These are phyloP conservation scores for Haplographium delicatum DNA, from an alignment of 495 filamentous ascomycete genomes.

Conservation along the genomic window DNA sequence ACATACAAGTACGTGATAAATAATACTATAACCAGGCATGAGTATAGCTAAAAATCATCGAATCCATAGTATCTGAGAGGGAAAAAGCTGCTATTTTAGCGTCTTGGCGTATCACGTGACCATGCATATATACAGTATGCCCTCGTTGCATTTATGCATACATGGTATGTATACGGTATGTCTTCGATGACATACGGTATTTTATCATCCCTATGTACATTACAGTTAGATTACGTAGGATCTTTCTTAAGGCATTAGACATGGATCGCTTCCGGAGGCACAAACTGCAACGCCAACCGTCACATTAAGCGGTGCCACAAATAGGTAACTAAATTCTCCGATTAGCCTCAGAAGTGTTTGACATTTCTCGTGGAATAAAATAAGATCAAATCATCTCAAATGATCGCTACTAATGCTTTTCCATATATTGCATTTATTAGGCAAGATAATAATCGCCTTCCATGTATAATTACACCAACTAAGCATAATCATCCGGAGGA, in stretches of 20 bases:
- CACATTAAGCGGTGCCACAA: constrained; percentile 8
- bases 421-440: constrained; percentile 8
- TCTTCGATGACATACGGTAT: too few relatives aligned
- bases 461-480: constrained; percentile 1
- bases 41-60: too few relatives aligned
- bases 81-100: too few relatives aligned
- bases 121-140: too few relatives aligned
- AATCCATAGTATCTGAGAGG: too few relatives aligned
- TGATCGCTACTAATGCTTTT: constrained; percentile 9
- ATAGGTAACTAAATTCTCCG: constrained; percentile 5
- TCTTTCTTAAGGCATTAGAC: constrained; percentile 2
- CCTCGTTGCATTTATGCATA: too few relatives aligned
- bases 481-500: constrained; percentile 9
- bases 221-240: constrained; percentile 1
- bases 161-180: too few relatives aligned
- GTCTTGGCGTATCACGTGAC: too few relatives aligned
- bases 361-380: constrained; percentile 1
- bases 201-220: too few relatives aligned
- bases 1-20: too few relatives aligned
- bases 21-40: too few relatives aligned
- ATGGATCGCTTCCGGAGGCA: constrained; percentile 5
- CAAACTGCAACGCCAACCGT: constrained; percentile 5
- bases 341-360: constrained; percentile 10
- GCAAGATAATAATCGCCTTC: constrained; percentile 2
- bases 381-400: background rate